phyloP scores from a whole-genome alignment of 2,329 filamentous ascomycete genomes.

The Venturia pyrina region DNA sequence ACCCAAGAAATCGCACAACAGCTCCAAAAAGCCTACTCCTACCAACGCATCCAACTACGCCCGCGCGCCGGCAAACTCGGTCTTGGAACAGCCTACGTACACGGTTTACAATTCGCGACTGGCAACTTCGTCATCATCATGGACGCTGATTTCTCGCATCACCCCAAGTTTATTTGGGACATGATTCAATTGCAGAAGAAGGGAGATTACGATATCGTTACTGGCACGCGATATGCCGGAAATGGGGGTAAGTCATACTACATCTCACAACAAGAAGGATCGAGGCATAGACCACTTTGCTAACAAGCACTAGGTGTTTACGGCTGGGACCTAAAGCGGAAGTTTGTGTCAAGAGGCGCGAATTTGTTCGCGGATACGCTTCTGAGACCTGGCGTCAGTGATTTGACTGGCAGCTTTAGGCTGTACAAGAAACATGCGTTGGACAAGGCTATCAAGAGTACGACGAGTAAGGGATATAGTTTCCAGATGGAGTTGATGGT shows the following conservation, averaged over 20 bases:
- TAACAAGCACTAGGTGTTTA: constrained; percentile 51
- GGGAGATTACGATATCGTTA: constrained; percentile 88
- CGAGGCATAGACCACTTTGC: constrained; percentile 75
- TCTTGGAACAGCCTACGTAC: constrained; percentile 93
- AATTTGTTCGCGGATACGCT: constrained; percentile 89
- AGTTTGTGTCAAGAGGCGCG: constrained; percentile 71
- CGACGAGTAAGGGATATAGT: constrained; percentile 92
- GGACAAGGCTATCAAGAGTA: constrained; percentile 56
- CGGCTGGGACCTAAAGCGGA: constrained; percentile 84
- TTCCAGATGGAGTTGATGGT: constrained; percentile 99
- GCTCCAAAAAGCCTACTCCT: constrained; percentile 72
- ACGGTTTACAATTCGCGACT: constrained; percentile 77
- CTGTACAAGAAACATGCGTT: constrained; percentile 87
- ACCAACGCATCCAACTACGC: constrained; percentile 70
- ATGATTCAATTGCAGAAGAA: constrained; percentile 83
- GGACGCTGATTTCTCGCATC: constrained; percentile 98
- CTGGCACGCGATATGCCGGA: constrained; percentile 86
- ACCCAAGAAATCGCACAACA: constrained; percentile 86
- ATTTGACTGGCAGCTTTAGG: constrained; percentile 88
- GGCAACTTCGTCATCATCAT: constrained; percentile 99
- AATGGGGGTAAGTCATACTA: constrained; percentile 64
- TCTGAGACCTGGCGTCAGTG: constrained; percentile 84
- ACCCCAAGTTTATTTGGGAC: constrained; percentile 95
- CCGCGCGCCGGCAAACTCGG: constrained; percentile 89
- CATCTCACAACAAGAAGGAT: no score